These are phyloP conservation scores for Ogataea saltuana DNA, from an alignment of 805 yeast genomes.

Conservation along the genomic window DNA sequence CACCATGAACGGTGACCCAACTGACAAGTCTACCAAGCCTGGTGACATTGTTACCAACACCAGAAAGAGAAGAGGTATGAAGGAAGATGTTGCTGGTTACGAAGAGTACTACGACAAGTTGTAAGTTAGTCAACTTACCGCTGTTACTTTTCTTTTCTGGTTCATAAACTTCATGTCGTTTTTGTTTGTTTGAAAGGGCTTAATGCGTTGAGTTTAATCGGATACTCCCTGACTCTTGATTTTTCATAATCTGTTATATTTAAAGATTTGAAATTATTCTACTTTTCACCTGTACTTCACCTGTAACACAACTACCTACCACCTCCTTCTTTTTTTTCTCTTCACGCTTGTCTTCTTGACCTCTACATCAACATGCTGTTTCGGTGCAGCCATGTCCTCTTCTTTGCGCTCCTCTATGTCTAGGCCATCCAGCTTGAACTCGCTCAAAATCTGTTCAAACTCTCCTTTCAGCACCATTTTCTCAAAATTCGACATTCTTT, in stretches of 20 bases:
- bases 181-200: conserved; percentile 7
- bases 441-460: conserved; percentile 6
- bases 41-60: conserved; percentile 57
- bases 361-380: background rate
- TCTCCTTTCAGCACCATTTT: conserved; percentile 12
- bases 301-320: background rate
- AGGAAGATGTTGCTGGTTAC: conserved; percentile 97
- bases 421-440: conserved; percentile 14
- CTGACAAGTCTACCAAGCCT: conserved; percentile 75
- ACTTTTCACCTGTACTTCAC: background rate
- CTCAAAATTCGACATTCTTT: conserved; percentile 14
- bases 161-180: conserved; percentile 4
- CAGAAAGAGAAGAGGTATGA: conserved; percentile 96
- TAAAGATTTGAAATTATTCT: conserved; percentile 6
- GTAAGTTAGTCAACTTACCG: conserved; percentile 40
- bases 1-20: conserved; percentile 86
- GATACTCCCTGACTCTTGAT: conserved; percentile 8
- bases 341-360: background rate
- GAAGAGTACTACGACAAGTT: conserved; percentile 97
- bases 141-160: conserved; percentile 19
- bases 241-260: conserved; percentile 6
- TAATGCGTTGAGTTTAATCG: conserved; percentile 9
- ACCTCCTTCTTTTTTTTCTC: conserved; percentile 10
- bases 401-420: conserved; percentile 11
- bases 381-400: conserved; percentile 1